Percentiles rank a stretch among this genome's conserved stretches.
Conservation (phyloP, 2,329 filamentous ascomycete species). For the Iodosphaeria phyllophila region DNA sequence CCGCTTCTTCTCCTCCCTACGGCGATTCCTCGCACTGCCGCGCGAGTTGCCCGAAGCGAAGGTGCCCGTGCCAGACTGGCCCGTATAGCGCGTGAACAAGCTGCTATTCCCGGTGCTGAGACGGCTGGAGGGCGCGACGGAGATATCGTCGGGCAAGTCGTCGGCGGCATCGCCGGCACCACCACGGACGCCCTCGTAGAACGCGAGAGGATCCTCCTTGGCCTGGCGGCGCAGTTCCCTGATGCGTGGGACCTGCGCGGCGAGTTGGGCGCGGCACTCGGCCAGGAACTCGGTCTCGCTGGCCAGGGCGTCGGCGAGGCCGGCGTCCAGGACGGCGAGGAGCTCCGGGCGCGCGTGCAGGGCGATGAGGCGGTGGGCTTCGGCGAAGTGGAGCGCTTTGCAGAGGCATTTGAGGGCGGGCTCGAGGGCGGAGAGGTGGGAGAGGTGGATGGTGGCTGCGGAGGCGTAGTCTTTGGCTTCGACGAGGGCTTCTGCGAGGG, state of each 20-base stretch:
- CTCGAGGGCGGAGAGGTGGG: slow-evolving; percentile 59
- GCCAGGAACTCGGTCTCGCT: slow-evolving; percentile 79
- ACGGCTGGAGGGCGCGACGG: slow-evolving; percentile 65
- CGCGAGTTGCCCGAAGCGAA: slow-evolving; percentile 55
- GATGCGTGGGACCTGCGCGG: slow-evolving; percentile 72
- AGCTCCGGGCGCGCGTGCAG: slow-evolving; percentile 41
- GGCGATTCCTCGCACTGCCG: slow-evolving; percentile 72
- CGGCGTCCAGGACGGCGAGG: slow-evolving; percentile 56
- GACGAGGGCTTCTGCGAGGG: slow-evolving; percentile 58
- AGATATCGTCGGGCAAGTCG: slow-evolving; percentile 83
- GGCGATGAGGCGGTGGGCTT: slow-evolving; percentile 64
- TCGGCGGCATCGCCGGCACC: slow-evolving; percentile 44
- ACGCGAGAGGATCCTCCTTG: slow-evolving; percentile 66
- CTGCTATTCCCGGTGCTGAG: slow-evolving; percentile 69
- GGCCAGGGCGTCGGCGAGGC: slow-evolving; percentile 63
- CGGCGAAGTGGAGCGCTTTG: slow-evolving; percentile 70
- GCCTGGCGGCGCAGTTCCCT: slow-evolving; percentile 67
- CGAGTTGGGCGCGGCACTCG: slow-evolving; percentile 75
- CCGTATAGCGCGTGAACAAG: slow-evolving; percentile 84
- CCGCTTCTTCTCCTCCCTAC: slow-evolving; percentile 84
- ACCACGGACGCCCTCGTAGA: slow-evolving; percentile 79
- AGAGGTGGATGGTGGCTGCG: slow-evolving; percentile 62
- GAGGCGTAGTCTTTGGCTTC: slow-evolving; percentile 72
- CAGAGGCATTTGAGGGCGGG: slow-evolving; percentile 61
- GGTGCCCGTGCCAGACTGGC: slow-evolving; percentile 44